Conservation (phyloP, 305 asterid genomes). For the Solanum aculeatissimum region DNA sequence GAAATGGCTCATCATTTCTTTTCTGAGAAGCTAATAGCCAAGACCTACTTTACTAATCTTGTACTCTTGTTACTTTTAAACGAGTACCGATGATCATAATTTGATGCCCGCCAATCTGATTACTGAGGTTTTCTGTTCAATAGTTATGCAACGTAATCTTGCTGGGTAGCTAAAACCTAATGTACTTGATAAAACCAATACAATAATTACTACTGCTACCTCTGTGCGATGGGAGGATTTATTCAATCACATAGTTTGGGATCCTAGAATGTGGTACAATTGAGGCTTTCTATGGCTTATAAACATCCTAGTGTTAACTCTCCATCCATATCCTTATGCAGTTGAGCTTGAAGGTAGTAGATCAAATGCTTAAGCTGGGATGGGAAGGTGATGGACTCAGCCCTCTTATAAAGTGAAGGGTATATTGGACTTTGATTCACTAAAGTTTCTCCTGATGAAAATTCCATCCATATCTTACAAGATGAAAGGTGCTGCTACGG, state of each 20-base stretch:
- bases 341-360: slow-evolving; percentile 97
- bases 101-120: background rate
- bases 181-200: background rate
- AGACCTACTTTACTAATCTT: background rate
- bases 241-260: background rate
- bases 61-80: background rate
- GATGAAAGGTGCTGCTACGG: background rate
- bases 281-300: background rate
- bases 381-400: slow-evolving; percentile 95
- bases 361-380: slow-evolving; percentile 94
- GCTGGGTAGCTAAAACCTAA: background rate
- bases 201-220: background rate
- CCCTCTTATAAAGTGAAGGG: slow-evolving; percentile 55
- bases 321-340: slow-evolving; percentile 19
- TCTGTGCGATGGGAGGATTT: background rate
- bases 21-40: background rate
- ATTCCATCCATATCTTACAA: background rate
- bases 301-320: background rate
- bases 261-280: background rate
- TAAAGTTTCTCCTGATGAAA: background rate
- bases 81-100: background rate
- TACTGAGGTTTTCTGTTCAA: background rate
- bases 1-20: background rate
- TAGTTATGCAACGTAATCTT: background rate
- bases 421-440: background rate